phyloP scores from a whole-genome alignment of 2,329 filamentous ascomycete species.

The Neurospora crassa region DNA sequence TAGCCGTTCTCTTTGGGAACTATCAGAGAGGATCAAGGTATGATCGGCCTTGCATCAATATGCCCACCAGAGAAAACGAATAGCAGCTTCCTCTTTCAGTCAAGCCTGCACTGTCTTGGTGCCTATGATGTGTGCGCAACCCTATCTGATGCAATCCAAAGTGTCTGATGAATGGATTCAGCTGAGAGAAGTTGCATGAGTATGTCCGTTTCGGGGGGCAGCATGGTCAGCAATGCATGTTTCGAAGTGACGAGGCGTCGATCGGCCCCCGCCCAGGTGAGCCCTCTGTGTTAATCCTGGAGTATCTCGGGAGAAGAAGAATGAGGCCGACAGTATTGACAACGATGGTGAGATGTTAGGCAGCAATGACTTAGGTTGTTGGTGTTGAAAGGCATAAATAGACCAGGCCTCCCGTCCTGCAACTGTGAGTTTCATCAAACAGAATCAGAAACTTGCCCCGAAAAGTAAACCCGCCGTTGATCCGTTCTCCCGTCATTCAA shows the following conservation, averaged over 20 bases:
- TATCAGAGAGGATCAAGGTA: background rate
- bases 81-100: background rate
- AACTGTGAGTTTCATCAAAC: background rate
- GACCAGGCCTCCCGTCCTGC: background rate
- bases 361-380: background rate
- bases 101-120: background rate
- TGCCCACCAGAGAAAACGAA: background rate
- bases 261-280: background rate
- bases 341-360: background rate
- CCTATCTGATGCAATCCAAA: background rate
- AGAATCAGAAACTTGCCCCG: background rate
- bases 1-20: background rate
- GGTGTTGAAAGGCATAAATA: background rate
- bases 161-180: background rate
- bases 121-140: background rate
- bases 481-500: constrained; percentile 1
- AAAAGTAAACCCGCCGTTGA: background rate
- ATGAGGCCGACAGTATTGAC: background rate
- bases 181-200: background rate
- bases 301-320: background rate
- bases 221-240: background rate
- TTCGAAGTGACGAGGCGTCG: background rate
- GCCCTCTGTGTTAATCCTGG: background rate
- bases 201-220: background rate
- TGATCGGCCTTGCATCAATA: background rate